Conservation (phyloP, 129 eudicot genomes). For the Arctium lappa region DNA sequence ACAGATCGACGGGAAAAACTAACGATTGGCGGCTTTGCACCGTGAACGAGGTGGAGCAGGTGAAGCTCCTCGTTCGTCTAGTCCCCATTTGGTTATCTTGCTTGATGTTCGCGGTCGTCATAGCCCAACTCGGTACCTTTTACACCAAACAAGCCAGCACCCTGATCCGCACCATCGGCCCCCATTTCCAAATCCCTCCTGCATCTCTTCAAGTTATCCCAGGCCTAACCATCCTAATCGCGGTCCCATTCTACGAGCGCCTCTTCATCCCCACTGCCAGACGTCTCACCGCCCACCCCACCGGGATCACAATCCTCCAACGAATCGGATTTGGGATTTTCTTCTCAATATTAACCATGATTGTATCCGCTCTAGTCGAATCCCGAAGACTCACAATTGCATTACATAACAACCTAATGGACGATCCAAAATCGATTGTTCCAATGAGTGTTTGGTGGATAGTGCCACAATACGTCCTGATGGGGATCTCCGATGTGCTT, state of each 20-base stretch:
- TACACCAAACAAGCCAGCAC: conserved; percentile 64
- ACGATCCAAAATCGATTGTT: conserved; percentile 14
- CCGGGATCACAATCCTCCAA: conserved; percentile 62
- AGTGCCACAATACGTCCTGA: conserved; percentile 38
- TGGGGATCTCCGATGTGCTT: conserved; percentile 45
- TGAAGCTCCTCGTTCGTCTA: conserved; percentile 48
- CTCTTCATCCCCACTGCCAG: conserved; percentile 46
- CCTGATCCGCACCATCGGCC: conserved; percentile 26
- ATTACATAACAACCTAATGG: conserved; percentile 26
- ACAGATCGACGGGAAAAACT: conserved; percentile 17
- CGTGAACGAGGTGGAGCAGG: conserved; percentile 57
- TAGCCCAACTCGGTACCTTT: conserved; percentile 57
- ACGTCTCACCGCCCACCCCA: conserved; percentile 35
- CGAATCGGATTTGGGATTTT: conserved; percentile 53
- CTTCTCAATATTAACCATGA: conserved; percentile 41
- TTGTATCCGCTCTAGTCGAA: conserved; percentile 48
- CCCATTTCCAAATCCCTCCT: conserved; percentile 36
- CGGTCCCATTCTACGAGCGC: conserved; percentile 46
- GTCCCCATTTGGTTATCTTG: conserved; percentile 64
- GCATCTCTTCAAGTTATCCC: conserved; percentile 54
- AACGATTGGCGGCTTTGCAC: conserved; percentile 58
- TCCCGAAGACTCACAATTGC: conserved; percentile 37
- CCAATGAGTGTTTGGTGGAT: conserved; percentile 56
- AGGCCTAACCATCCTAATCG: conserved; percentile 46
- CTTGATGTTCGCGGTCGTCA: conserved; percentile 40